Base-by-base conservation (phyloP, 331 rosid genomes). In the Telfairia occidentalis region DNA sequence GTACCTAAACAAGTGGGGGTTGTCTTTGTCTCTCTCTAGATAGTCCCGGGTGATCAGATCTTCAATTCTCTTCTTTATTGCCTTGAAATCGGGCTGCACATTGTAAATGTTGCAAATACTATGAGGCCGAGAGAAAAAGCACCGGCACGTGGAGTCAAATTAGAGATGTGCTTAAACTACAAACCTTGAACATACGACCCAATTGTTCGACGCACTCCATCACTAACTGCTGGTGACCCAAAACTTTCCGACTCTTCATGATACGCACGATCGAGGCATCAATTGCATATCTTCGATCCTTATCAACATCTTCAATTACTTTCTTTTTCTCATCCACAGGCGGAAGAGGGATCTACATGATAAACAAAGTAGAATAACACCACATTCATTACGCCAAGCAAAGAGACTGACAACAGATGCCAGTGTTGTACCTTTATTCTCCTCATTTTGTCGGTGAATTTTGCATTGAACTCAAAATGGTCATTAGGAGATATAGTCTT, bases 191-290 rank as follows among this genome's bases (percentile, higher is more conserved):
- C 98, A 89, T 91, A 82, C 98, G 98, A 78, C 97, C 96, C 84
- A 93, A 81, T 83, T 93, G 98, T 89, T 93, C 97, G 40, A 89
- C 98, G 24, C 98, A 93, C 77, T 93, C 98, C 98, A 88, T 81
- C 66, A 93, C 97, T 77, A 93, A 77, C 69, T 93, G 92, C 79
- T 93, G 98, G 84, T 93, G 92, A 64, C 94, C 90, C 82, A 93
- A 84, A 84, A 88, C 96, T 84, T 93, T 93, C 18, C 98, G 89
- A 67, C 98, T 93, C 88, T 93, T 93, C 98, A 93, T 93, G 78
- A 93, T 93, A 65, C 98, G 97, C 78, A 93, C 98, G 74, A 93
- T 89, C 23, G 98, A 91, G 48, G 98, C 98, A 83, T 93, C 98
- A 35, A 93, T 93, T 40, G 97, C 96, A 86, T 93, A 93, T 75